Conservation (phyloP, 2,329 filamentous ascomycete genomes). For the Aspergillus persii region DNA sequence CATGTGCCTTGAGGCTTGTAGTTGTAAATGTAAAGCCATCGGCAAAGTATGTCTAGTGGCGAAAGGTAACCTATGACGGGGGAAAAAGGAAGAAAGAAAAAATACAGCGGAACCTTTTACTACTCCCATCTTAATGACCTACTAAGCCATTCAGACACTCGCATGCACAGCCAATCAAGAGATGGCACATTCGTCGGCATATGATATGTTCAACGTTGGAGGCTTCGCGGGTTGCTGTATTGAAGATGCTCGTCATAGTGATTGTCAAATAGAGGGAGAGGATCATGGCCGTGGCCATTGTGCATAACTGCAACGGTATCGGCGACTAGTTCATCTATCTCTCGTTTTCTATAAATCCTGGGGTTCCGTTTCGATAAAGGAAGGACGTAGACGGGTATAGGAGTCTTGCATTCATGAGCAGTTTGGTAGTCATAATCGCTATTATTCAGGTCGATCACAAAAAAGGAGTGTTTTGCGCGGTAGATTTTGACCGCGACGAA, state of each 20-base stretch:
- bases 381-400: conserved; percentile 14
- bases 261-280: conserved; percentile 14
- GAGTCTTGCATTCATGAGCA: conserved; percentile 8
- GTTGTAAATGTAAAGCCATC: too few relatives aligned
- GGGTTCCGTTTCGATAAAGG: conserved; percentile 7
- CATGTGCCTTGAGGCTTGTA: too few relatives aligned
- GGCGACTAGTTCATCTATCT: conserved; percentile 7
- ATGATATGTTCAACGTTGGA: not conserved
- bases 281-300: conserved; percentile 10
- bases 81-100: too few relatives aligned
- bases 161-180: too few relatives aligned
- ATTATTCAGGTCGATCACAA: conserved; percentile 15
- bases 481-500: conserved; percentile 11
- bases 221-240: conserved; percentile 1
- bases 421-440: conserved; percentile 13
- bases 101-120: too few relatives aligned
- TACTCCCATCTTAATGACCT: too few relatives aligned
- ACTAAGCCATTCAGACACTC: too few relatives aligned
- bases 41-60: too few relatives aligned
- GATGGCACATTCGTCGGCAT: too few relatives aligned
- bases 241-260: not conserved
- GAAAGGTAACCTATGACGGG: too few relatives aligned
- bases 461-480: conserved; percentile 12
- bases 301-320: conserved; percentile 9
- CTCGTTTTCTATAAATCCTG: conserved; percentile 2